Percentiles rank a stretch among this genome's conserved stretches.
phyloP scores from a whole-genome alignment of 2,329 filamentous ascomycete genomes.

The Ascochyta koolunga region DNA sequence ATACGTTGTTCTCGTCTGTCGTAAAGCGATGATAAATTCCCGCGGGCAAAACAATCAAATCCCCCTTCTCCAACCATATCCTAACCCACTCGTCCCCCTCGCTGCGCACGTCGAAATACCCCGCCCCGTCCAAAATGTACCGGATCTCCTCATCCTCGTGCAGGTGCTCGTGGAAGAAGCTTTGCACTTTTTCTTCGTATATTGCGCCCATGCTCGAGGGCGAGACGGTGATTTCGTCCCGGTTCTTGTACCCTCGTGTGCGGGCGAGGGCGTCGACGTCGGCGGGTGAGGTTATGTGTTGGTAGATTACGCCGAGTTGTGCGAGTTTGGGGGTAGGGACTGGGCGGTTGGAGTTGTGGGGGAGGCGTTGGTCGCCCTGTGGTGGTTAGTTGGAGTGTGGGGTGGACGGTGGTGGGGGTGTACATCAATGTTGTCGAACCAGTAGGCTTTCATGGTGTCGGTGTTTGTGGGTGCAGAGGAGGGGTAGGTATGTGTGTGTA shows the following conservation, averaged over 20 bases:
- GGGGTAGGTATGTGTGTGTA: neutral
- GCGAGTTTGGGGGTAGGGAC: conserved; percentile 70
- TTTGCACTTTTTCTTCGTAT: conserved; percentile 93
- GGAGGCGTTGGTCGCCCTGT: conserved; percentile 89
- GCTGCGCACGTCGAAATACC: conserved; percentile 91
- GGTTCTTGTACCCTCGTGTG: conserved; percentile 86
- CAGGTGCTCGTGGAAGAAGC: conserved; percentile 92
- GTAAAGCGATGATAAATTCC: conserved; percentile 99
- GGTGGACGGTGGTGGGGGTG: conserved; percentile 7
- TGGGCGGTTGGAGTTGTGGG: conserved; percentile 84
- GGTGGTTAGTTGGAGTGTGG: conserved; percentile 18
- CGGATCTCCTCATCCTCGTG: conserved; percentile 99
- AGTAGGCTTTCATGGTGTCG: conserved; percentile 70
- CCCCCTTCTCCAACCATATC: conserved; percentile 81
- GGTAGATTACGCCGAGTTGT: conserved; percentile 81
- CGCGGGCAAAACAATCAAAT: conserved; percentile 90
- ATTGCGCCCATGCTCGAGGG: conserved; percentile 81
- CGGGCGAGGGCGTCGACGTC: conserved; percentile 75
- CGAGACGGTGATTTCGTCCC: conserved; percentile 89
- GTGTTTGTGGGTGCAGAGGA: neutral
- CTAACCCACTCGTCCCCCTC: conserved; percentile 87
- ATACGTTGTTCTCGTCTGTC: conserved; percentile 86
- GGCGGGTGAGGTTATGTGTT: conserved; percentile 65
- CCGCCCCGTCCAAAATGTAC: conserved; percentile 85
- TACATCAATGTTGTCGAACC: conserved; percentile 71